Conservation (phyloP, 768 basidiomycete genomes). For the Amylocystis lapponica region DNA sequence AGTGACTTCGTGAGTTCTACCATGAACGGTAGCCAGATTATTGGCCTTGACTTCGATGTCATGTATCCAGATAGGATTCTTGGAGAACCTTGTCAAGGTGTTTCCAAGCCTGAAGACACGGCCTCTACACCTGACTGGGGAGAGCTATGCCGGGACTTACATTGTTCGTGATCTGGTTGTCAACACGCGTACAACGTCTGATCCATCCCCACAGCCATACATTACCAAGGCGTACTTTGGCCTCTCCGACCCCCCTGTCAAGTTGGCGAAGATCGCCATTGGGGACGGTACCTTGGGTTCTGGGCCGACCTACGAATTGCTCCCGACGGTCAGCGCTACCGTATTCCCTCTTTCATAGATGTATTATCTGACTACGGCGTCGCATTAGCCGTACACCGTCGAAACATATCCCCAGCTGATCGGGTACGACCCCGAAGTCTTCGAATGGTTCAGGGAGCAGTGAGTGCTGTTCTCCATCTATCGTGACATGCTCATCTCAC, state of each 20-base stretch:
- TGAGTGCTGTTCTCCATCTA: conserved; percentile 26
- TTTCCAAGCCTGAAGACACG: conserved; percentile 63
- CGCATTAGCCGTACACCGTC: conserved; percentile 43
- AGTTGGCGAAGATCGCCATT: conserved; percentile 61
- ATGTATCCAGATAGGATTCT: conserved; percentile 52
- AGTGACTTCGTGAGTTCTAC: conserved; percentile 38
- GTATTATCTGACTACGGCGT: neutral
- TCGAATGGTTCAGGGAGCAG: conserved; percentile 65
- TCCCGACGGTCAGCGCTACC: conserved; percentile 25
- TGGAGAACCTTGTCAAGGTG: conserved; percentile 62
- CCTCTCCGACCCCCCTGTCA: conserved; percentile 60
- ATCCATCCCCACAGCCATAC: conserved; percentile 56
- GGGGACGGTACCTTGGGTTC: conserved; percentile 60
- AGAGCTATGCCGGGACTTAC: conserved; percentile 70
- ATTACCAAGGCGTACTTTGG: conserved; percentile 68
- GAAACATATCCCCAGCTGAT: conserved; percentile 74
- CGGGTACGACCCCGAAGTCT: conserved; percentile 59
- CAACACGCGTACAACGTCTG: conserved; percentile 48
- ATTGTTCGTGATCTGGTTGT: conserved; percentile 53
- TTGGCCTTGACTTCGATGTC: neutral
- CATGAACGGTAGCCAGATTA: neutral
- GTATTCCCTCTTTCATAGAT: conserved; percentile 11
- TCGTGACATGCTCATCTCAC: neutral
- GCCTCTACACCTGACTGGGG: conserved; percentile 62
- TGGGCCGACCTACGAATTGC: conserved; percentile 8